phyloP scores from a whole-genome alignment of 106 monocot genomes.

The Acorus calamus region DNA sequence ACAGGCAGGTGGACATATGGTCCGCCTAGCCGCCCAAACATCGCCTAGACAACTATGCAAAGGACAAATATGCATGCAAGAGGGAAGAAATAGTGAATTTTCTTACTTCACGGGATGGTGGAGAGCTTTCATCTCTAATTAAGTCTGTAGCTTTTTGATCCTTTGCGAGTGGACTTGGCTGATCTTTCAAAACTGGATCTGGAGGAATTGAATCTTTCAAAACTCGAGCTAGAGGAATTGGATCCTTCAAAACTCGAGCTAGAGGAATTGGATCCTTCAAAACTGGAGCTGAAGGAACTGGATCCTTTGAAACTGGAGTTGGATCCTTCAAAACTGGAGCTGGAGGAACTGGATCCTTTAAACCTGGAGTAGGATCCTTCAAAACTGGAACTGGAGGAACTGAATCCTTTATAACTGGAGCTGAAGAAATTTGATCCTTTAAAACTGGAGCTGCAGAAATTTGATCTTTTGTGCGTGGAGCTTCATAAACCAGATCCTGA shows the following conservation, averaged over 20 bases:
- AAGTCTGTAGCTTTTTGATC: too few relatives aligned
- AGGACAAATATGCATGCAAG: not conserved
- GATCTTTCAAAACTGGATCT: conserved; percentile 4
- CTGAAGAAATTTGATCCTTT: conserved; percentile 4
- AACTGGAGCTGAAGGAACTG: conserved; percentile 4
- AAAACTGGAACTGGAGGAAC: conserved; percentile 2
- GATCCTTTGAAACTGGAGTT: conserved; percentile 1
- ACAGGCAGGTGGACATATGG: too few relatives aligned
- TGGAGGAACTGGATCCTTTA: not conserved
- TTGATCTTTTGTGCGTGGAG: conserved; percentile 14
- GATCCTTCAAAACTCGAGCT: not conserved
- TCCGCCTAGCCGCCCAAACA: too few relatives aligned
- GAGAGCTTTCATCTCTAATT: conserved; percentile 16
- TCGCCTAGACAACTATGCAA: not conserved
- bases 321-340: not conserved
- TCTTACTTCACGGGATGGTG: conserved; percentile 42
- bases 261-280: conserved; percentile 4
- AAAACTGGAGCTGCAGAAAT: conserved; percentile 3
- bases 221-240: not conserved
- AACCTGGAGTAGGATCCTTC: conserved; percentile 3
- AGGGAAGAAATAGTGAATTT: not conserved
- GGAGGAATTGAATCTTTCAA: not conserved
- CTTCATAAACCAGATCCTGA: conserved; percentile 25
- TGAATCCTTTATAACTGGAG: too few relatives aligned
- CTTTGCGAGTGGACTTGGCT: too few relatives aligned